Base-by-base conservation (phyloP, 257 asterid species). In the Nicotiana paniculata region DNA sequence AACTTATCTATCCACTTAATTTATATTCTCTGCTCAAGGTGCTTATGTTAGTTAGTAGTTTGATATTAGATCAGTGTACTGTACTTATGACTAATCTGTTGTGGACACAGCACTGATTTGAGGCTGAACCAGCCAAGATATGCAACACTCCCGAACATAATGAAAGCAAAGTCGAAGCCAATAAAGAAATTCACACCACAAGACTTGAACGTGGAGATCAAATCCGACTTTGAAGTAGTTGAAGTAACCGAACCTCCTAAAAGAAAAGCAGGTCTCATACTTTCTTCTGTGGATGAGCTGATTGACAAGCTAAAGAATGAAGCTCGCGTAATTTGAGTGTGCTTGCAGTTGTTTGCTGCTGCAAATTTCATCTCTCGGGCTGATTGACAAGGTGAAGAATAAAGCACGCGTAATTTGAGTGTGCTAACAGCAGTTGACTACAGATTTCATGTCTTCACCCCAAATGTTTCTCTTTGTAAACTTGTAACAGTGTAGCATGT, bases 91-190 rank as follows among this genome's bases (percentile, higher is more conserved):
- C 80, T 12, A 26, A 17, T 75, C 37, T 6, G 53, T 75, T 51
- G 28, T 75, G 16, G 17, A 8, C 8, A 85, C 97, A 96, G 99
- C 67, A 89, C 98, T 59, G 98, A 96, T 77, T 82, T 96, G 93
- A 95, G 99, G 77, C 78, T 94, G 91, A 96, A 94, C 87, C 98
- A 94, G 86, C 97, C 97, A 7, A 89, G 99, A 83, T 96, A 94
- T 51, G 98, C 99, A 5, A 94, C 97, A 15, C 99, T 96, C 55
- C 98, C 98, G 0, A 96, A 96, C 90, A 96, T 96, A 66, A 96
- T 94, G 99, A 96, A 96, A 88, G 99, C 99, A 2, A 96, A 94
- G 84, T 92, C 97, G 26, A 96, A 96, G 90, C 88, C 81, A 39
- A 91, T 96, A 81, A 91, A 91, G 94, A 96, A 93, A 85, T 70